Evolutionary conservation across 805 yeast species (phyloP).

Genomic region (Candida qinlingensis): DNA sequence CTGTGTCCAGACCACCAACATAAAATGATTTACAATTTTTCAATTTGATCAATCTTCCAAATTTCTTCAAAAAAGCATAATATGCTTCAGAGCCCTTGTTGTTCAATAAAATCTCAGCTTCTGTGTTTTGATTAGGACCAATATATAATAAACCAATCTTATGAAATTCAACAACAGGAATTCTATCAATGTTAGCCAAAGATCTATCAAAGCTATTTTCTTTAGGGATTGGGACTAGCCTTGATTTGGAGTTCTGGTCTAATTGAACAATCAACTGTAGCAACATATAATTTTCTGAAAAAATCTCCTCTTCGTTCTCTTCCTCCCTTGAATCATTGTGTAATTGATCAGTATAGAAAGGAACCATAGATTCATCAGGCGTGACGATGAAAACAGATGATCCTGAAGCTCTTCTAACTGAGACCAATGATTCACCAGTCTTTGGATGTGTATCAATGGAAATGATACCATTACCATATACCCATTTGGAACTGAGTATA

Average conservation of each 20-base stretch:
- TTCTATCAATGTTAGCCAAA: constrained; percentile 58
- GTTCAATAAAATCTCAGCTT: constrained; percentile 60
- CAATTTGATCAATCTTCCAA: constrained; percentile 60
- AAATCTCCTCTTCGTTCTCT: constrained; percentile 15
- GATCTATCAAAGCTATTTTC: constrained; percentile 44
- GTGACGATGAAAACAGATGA: constrained; percentile 41
- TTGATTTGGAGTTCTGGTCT: constrained; percentile 27
- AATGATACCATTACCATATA: constrained; percentile 51
- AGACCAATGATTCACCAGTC: constrained; percentile 47
- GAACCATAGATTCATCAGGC: constrained; percentile 35
- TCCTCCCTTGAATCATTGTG: constrained; percentile 30
- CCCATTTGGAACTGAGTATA: constrained; percentile 44
- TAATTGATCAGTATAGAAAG: constrained; percentile 24
- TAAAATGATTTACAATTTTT: constrained; percentile 48
- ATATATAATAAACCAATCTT: constrained; percentile 76
- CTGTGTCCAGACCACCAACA: constrained; percentile 77
- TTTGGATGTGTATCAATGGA: constrained; percentile 47
- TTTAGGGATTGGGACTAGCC: constrained; percentile 50
- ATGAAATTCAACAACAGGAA: constrained; percentile 73
- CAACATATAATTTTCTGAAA: constrained; percentile 42
- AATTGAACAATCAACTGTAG: constrained; percentile 46
- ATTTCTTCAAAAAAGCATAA: constrained; percentile 47
- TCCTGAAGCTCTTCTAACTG: constrained; percentile 66
- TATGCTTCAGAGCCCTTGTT: constrained; percentile 59
- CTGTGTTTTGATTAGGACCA: constrained; percentile 59